Evolutionary conservation across 345 rosid species (phyloP), one percentile per base, ranked within the genome.

Genomic region (sweet orange (Citrus sinensis)): DNA sequence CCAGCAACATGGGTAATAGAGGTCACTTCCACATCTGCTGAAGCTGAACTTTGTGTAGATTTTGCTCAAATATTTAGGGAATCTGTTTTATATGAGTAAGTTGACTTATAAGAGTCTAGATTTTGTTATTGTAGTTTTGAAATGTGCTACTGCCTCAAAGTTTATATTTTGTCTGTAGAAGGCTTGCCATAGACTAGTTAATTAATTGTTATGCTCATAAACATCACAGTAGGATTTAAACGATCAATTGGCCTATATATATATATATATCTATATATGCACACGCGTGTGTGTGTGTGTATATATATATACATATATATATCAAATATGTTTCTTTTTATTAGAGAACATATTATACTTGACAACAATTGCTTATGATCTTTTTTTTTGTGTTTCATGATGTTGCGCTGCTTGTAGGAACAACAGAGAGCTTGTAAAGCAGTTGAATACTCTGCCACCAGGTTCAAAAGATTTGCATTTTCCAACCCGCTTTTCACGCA

Each of bases 1-100:
- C 98, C 98, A 29, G 92, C 96, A 49, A 92, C 97, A 66, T 94
- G 97, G 97, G 87, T 92, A 89, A 70, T 94, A 74, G 97, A 91
- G 60, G 86, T 89, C 42, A 87, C 94, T 79, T 89, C 92, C 64
- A 74, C 78, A 65, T 90, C 91, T 10, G 78, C 86, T 24, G 97
- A 94, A 85, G 62, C 73, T 73, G 89, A 91, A 63, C 89, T 87
- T 42, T 84, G 89, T 20, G 55, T 89, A 6, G 97, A 93, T 85
- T 94, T 89, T 71, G 89, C 83, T 20, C 62, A 86, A 77, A 80
- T 85, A 67, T 94, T 87, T 71, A 79, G 69, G 37, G 82, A 76
- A 4, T 93, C 97, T 0, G 9, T 80, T 75, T 80, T 93, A 67
- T 77, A 66, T 68, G 75, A 81, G 98, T 91, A 79, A 86, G 97